Evolutionary conservation across 1,139 yeast genomes (phyloP).

Genomic region (Wickerhamomyces sp.): DNA sequence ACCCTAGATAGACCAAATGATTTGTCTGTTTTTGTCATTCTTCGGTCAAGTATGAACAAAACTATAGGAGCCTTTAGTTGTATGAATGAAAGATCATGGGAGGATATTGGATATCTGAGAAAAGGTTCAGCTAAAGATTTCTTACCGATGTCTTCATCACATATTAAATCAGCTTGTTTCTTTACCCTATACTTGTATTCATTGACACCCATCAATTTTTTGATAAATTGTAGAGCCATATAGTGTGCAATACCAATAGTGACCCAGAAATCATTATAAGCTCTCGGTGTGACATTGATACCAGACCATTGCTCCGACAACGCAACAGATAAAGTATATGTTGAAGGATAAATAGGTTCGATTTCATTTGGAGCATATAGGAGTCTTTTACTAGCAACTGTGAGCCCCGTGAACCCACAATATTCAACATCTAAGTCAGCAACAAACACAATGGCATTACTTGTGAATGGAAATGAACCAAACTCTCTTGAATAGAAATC

Average conservation of each 20-base stretch:
- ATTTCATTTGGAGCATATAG: conserved; percentile 74
- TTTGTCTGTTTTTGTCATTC: conserved; percentile 95
- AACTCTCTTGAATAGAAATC: conserved; percentile 83
- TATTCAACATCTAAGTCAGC: conserved; percentile 49
- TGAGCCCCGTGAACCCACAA: conserved; percentile 74
- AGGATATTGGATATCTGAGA: conserved; percentile 63
- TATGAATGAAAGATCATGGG: conserved; percentile 56
- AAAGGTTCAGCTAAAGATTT: conserved; percentile 74
- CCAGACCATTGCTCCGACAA: conserved; percentile 94
- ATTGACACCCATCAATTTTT: conserved; percentile 74
- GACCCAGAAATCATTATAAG: conserved; percentile 87
- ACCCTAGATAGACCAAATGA: conserved; percentile 91
- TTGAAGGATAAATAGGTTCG: conserved; percentile 72
- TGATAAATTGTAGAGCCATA: conserved; percentile 74
- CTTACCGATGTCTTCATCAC: conserved; percentile 72
- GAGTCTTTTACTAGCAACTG: conserved; percentile 58
- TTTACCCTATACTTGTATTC: conserved; percentile 74
- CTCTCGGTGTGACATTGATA: conserved; percentile 79
- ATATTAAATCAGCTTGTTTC: conserved; percentile 57
- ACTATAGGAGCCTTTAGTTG: conserved; percentile 83
- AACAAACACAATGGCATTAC: conserved; percentile 75
- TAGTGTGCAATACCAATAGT: conserved; percentile 80
- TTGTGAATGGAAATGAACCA: conserved; percentile 89
- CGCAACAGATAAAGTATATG: conserved; percentile 64
- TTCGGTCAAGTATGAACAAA: conserved; percentile 73